phyloP scores from a whole-genome alignment of 2,329 filamentous ascomycete genomes.

The Kalmusia sp. region DNA sequence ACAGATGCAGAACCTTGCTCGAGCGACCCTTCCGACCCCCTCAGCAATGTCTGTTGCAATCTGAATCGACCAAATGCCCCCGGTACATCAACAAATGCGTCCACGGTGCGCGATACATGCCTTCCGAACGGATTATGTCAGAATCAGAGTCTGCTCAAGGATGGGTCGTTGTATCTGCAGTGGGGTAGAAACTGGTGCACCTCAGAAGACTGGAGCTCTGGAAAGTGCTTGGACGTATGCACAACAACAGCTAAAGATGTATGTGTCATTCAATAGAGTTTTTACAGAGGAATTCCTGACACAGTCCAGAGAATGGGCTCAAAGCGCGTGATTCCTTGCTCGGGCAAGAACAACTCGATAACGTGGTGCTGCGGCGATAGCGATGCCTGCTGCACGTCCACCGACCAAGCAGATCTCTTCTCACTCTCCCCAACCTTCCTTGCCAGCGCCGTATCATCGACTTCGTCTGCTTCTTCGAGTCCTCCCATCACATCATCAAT shows the following conservation, averaged over 20 bases:
- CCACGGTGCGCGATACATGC: conserved; percentile 3
- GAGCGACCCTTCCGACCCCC: conserved; percentile 2
- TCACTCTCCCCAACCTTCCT: background rate
- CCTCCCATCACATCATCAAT: background rate
- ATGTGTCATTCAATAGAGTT: background rate
- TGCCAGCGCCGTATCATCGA: background rate
- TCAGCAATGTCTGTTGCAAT: conserved; percentile 9
- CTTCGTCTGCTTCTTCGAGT: background rate
- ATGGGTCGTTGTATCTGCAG: background rate
- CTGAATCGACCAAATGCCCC: conserved; percentile 9
- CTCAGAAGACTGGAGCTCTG: background rate
- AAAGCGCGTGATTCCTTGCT: background rate
- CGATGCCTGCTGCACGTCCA: background rate
- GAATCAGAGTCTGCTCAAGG: background rate
- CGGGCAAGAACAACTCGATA: background rate
- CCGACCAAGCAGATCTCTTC: background rate
- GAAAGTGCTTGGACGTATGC: conserved; percentile 1
- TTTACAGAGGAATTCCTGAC: background rate
- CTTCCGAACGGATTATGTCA: conserved; percentile 10
- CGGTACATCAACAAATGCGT: conserved; percentile 3
- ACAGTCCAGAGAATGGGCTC: background rate
- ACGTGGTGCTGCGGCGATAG: conserved; percentile 1
- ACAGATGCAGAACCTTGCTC: conserved; percentile 4
- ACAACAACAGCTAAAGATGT: background rate
- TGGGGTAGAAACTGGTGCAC: background rate